phyloP scores from a whole-genome alignment of 2,329 filamentous ascomycete species.

The Hyphodiscus sp. region DNA sequence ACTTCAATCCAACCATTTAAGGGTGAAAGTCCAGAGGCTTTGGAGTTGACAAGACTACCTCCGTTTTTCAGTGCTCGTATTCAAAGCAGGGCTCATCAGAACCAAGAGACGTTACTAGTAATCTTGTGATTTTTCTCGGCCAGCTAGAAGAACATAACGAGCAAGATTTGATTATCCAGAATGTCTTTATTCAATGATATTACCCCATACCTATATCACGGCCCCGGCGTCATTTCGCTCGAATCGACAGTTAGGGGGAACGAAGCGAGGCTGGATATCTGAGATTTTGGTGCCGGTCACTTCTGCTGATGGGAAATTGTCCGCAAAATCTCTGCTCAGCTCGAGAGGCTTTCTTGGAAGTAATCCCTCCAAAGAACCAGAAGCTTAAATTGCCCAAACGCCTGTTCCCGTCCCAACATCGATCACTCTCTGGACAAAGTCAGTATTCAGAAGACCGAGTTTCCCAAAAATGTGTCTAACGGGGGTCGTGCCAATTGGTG shows the following conservation, averaged over 20 bases:
- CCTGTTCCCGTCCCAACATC: background rate
- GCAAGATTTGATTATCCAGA: too few species aligned
- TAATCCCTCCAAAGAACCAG: background rate
- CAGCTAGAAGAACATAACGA: too few species aligned
- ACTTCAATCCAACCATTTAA: too few species aligned
- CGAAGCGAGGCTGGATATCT: slow-evolving; percentile 32
- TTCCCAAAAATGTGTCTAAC: slow-evolving; percentile 15
- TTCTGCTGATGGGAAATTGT: slow-evolving; percentile 21
- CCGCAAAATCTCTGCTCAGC: slow-evolving; percentile 11
- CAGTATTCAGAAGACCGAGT: background rate
- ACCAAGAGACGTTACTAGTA: too few species aligned
- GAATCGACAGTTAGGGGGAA: slow-evolving; percentile 24
- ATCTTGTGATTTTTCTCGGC: too few species aligned
- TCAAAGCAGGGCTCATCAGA: too few species aligned
- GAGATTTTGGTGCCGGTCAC: slow-evolving; percentile 25
- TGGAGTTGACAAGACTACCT: too few species aligned
- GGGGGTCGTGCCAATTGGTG: slow-evolving; percentile 22
- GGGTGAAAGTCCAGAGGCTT: too few species aligned
- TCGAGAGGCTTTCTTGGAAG: background rate
- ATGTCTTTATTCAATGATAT: too few species aligned
- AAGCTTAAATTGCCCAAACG: slow-evolving; percentile 1
- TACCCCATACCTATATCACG: too few species aligned
- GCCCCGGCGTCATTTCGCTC: slow-evolving; percentile 30
- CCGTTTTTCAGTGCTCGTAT: too few species aligned
- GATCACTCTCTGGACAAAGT: background rate